Base-by-base conservation (phyloP, 805 yeast species). In the Priceomyces castillae region DNA sequence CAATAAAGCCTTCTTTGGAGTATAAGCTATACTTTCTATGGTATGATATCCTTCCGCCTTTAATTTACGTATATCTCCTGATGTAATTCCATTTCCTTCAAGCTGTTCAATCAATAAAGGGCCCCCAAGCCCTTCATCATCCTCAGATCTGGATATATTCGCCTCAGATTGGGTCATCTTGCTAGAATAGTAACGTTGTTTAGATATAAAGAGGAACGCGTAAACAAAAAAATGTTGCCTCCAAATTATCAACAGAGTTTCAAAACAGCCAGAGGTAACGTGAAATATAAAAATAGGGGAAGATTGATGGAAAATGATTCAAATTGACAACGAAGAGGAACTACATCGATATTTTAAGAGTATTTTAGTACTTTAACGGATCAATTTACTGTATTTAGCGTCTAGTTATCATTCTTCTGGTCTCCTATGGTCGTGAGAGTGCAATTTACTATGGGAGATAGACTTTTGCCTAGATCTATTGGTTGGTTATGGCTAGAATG, bases 21-120 rank as follows among this genome's bases (percentile, higher is more conserved):
- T 88, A 57, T 89, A 90, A 2, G 99, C 98, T 46, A 92, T 82
- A 16, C 95, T 80, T 60, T 90, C 97, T 6, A 86, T 95, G 0
- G 99, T 94, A 59, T 86, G 86, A 56, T 77, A 81, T 0, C 97
- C 97, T 19, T 84, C 85, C 38, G 86, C 92, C 48, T 81, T 76
- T 41, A 94, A 74, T 61, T 89, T 92, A 48, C 78, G 80, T 51
- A 92, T 74, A 62, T 94, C 99, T 25, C 80, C 73, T 3, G 81
- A 58, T 4, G 90, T 77, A 48, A 94, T 90, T 10, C 99, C 99
- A 58, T 89, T 88, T 15, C 95, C 95, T 65, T 84, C 75, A 31
- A 71, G 64, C 49, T 67, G 73, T 43, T 71, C 76, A 44, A 71
- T 69, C 41, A 65, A 61, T 37, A 71, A 58, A 1, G 76, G 76